Base-by-base conservation (phyloP, 495 filamentous ascomycete species). In the Parachaetomium inaequale region DNA sequence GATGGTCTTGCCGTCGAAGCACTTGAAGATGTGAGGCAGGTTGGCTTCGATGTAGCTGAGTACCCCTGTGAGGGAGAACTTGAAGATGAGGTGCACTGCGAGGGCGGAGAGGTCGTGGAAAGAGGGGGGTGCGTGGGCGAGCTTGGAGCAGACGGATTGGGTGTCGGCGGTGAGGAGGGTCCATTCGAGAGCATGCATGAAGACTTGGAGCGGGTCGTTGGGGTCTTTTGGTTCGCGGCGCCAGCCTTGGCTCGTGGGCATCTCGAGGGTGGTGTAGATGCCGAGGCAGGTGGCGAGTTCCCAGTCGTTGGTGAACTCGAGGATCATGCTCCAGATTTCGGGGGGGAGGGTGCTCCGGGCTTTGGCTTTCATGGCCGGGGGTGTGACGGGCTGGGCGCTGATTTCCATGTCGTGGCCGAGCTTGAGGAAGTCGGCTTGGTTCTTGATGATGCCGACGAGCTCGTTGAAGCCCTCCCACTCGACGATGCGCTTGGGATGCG, bases 261-360 rank as follows among this genome's bases (percentile, higher is more conserved):
- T 84, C 17, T 84, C 80, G 7, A 96, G 76, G 47, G 80, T 91
- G 5, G 90, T 89, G 65, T 87, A 90, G 45, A 97, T 80, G 55
- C 90, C 86, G 14, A 97, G 81, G 2, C 89, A 86, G 53, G 83
- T 87, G 17, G 93, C 88, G 3, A 92, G 80, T 74, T 96, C 93
- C 93, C 93, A 97, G 70, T 97, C 93, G 17, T 84, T 84, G 17
- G 91, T 81, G 64, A 87, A 85, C 65, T 94, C 88, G 45, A 97
- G 86, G 26, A 97, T 88, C 50, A 90, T 88, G 29, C 88, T 84
- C 92, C 93, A 96, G 26, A 97, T 79, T 72, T 97, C 93, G 0
- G 88, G 84, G 0, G 93, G 93, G 0, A 97, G 76, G 19, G 55
- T 68, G 25, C 19, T 43, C 53, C 60, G 65, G 28, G 73, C 70